Base-by-base conservation (phyloP, 176 grass and related monocot genomes). In the Bolboschoenus planiculmis region DNA sequence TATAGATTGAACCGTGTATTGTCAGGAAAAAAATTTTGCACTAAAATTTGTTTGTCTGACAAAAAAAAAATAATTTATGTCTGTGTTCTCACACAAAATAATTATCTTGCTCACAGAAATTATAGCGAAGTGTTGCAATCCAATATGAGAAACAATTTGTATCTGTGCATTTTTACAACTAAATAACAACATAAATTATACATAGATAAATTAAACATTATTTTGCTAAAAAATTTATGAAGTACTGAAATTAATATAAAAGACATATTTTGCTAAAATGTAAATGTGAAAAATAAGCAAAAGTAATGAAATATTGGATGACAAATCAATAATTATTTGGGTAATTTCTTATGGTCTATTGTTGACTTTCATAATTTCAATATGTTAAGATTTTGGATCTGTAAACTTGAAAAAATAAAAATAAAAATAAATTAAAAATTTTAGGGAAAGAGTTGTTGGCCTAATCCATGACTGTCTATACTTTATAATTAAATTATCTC, bases 381-480 rank as follows among this genome's bases (percentile, higher is more conserved):
- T 50, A 7, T 81, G 37, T 30, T 16, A 81, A 23, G 14, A 81
- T 63, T 53, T 81, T 62, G 78, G 78, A 62, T 81, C 11, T 39
- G 60, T 47, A 10, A 81, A 20, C 21, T 64, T 81, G 21, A 62
- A n/a, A 81, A 27, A 60, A 61, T 39, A 37, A 8, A n/a, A 2
- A 5, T 0, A 57, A 21, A 56, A 56, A 7, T n/a, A n/a, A n/a
- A n/a, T n/a, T n/a, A 29, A 48, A 78, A n/a, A 10, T 4, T 27
- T 33, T n/a, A 63, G 24, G 27, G 10, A 65, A 47, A 36, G 35
- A 81, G 79, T 81, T 27, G 79, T 81, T 81, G 79, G 79, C 79
- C 79, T 81, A 81, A 81, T 48, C 57, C 35, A 62, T 64, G 29
- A 62, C 23, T 47, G 18, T 64, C 56, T 64, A 50, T 50, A 14